Evolutionary conservation across 106 monocot genomes (phyloP), one percentile per base, ranked within the genome.

Genomic region (Apostasia shenzhenica): DNA sequence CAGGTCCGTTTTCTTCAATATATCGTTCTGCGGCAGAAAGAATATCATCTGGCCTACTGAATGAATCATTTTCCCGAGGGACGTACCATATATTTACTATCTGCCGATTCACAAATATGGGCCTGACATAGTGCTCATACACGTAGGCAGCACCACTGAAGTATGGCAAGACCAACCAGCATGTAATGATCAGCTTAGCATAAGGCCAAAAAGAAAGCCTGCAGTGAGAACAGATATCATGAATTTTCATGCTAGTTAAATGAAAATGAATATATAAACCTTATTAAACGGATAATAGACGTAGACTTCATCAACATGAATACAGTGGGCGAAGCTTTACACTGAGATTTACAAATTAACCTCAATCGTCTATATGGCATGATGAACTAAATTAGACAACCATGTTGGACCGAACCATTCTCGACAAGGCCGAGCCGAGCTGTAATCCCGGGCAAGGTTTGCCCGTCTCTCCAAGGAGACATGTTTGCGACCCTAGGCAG

Each of bases 201-300:
- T 87, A 97, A 54, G 92, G 74, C 97, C 97, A 97, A 55, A 97
- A 86, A 10, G 97, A 92, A 79, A 97, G 71, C 97, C 97, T 97
- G 79, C 67, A 76, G 63, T 44, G 54, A 26, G 26, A 26, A 26
- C 26, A 26, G 26, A 26, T 26, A 26, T 26, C 46, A 67, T 45
- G 6, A 0, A 60, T 47, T 26, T 26, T 26, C 26, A 26, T 26
- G 26, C 26, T 26, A 26, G 26, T 26, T 26, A 26, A 26, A 26
- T 26, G 26, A 26, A 26, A 26, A 26, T 26, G 26, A 26, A 26
- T 26, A 26, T 26, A 26, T 26, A 26, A 26, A 26, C 26, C 26
- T 26, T 26, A 26, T 26, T 26, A 26, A 26, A 26, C 26, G 26
- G 26, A 26, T 26, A 26, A 26, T 26, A 26, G 26, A 26, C 26